Evolutionary conservation across 768 basidiomycete species (phyloP), one percentile per base, ranked within the genome.

Genomic region (Boletus pseudopeckii): DNA sequence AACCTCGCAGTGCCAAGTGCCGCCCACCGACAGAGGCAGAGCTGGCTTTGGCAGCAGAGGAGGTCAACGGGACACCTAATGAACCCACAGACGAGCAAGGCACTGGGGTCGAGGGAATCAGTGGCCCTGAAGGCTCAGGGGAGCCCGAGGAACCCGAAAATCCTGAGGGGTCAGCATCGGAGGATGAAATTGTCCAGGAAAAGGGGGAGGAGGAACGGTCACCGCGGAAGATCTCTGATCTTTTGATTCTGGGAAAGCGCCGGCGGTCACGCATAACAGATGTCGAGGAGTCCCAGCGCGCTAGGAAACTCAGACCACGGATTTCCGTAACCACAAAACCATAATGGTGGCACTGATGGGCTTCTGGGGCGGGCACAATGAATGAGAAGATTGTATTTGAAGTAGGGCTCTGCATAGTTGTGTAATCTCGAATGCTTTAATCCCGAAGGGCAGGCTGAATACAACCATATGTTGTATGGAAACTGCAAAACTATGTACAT

Each of bases 1-100:
- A 63, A 48, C 63, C 63, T 46, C 65, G 65, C 8, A 55, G 36
- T 41, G 52, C 49, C 41, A 68, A 52, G 37, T 65, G 66, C 45
- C 57, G 65, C 10, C 47, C 44, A 28, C 66, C 65, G 5, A 47
- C 60, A 15, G 65, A 65, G 14, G 54, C 50, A 10, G 65, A 66
- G 28, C 15, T 66, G 18, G 48, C 57, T 26, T 17, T 52, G 41
- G 66, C 65, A 2, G 30, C 20, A 20, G 53, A 53, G 30, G 65
- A 65, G 34, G 52, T 39, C 33, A 50, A 22, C 22, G 36, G 7
- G 18, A 3, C n/a, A 26, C 11, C 10, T 34, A 6, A 15, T 34
- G 52, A 49, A 9, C 45, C 18, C 40, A 20, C 17, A 7, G 7
- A 44, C 20, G 50, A 41, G 47, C 18, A 40, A 18, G 48, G 36